phyloP scores from a whole-genome alignment of 129 eudicot species.

The Flaveria linearis region DNA sequence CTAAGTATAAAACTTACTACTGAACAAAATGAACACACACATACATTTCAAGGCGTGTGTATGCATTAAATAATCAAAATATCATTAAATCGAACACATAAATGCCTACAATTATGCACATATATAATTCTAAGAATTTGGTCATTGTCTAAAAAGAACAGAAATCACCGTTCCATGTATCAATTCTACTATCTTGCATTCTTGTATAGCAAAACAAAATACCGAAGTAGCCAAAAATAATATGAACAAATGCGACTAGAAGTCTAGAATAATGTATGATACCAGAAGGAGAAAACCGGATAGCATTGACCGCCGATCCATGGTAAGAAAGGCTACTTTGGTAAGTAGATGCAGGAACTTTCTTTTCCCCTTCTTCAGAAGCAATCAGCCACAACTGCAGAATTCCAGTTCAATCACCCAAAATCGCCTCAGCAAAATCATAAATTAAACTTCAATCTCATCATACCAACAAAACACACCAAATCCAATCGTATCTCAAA shows the following conservation, averaged over 20 bases:
- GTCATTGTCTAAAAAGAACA: no score
- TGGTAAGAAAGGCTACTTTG: slow-evolving; percentile 83
- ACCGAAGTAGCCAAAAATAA: neutral
- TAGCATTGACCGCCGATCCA: slow-evolving; percentile 80
- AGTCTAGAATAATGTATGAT: neutral
- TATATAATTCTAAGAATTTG: no score
- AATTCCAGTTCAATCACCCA: slow-evolving; percentile 15
- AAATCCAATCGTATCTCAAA: neutral
- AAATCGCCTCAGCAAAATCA: neutral
- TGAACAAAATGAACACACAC: neutral
- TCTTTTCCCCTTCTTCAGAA: slow-evolving; percentile 66
- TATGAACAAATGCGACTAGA: neutral
- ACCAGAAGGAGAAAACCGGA: slow-evolving; percentile 97
- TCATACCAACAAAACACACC: neutral
- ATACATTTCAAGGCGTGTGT: neutral
- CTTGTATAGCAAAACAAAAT: no score
- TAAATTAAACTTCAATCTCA: neutral
- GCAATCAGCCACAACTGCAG: slow-evolving; percentile 70
- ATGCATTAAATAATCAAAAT: neutral
- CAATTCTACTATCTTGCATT: no score
- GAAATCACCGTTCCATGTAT: no score
- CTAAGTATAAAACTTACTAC: neutral
- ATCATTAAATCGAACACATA: no score
- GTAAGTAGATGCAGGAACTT: slow-evolving; percentile 71
- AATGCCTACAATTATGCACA: no score